Conservation (phyloP, 2,329 filamentous ascomycete genomes). For the Aspergillus ustus region DNA sequence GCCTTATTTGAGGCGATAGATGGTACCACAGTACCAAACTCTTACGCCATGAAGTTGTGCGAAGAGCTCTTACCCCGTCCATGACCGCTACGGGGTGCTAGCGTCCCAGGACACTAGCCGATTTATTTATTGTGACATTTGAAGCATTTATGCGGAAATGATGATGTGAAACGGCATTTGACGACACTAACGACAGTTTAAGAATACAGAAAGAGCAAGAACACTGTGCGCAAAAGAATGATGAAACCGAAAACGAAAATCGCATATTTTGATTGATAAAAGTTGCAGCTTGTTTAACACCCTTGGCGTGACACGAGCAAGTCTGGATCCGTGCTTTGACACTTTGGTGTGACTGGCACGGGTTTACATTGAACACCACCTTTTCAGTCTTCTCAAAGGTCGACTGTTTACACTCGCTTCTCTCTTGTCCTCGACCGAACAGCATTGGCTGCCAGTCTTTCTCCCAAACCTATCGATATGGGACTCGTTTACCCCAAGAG, state of each 20-base stretch:
- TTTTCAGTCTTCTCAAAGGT: background rate
- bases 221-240: conserved; percentile 10
- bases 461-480: background rate
- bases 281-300: conserved; percentile 10
- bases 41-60: conserved; percentile 3
- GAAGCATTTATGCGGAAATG: conserved; percentile 23
- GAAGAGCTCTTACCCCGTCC: conserved; percentile 4
- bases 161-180: conserved; percentile 40
- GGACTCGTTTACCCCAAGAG: background rate
- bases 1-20: conserved; percentile 36
- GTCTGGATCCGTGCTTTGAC: conserved; percentile 6
- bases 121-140: conserved; percentile 30
- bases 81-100: conserved; percentile 30
- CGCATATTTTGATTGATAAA: conserved; percentile 16
- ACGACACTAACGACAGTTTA: conserved; percentile 28
- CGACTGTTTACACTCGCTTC: conserved; percentile 9
- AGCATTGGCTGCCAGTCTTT: background rate
- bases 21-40: background rate
- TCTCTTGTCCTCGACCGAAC: background rate
- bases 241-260: conserved; percentile 19
- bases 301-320: conserved; percentile 10
- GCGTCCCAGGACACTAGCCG: conserved; percentile 30
- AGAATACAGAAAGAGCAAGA: conserved; percentile 20
- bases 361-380: conserved; percentile 1
- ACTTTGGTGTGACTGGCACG: background rate